These are phyloP conservation scores for Nigrospora osmanthi DNA, from an alignment of 2,329 filamentous ascomycete genomes.

Conservation along the genomic window DNA sequence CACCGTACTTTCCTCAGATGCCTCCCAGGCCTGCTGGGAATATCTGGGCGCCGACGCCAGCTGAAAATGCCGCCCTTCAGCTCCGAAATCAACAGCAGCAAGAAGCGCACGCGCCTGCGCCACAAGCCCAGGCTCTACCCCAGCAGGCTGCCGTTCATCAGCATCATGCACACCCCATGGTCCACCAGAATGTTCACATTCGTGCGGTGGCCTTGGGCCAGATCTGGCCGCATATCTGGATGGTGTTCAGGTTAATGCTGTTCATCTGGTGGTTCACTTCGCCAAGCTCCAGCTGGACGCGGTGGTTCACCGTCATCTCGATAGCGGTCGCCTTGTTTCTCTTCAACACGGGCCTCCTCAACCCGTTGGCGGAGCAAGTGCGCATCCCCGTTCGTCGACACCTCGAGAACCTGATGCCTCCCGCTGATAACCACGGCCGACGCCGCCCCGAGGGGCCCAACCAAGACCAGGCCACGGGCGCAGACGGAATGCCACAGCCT, in stretches of 20 bases:
- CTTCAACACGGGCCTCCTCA: conserved; percentile 51
- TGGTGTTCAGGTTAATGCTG: conserved; percentile 46
- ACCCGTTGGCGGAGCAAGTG: conserved; percentile 43
- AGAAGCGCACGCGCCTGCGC: conserved; percentile 17
- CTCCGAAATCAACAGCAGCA: conserved; percentile 2
- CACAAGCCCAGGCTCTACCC: conserved; percentile 17
- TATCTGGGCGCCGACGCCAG: conserved; percentile 4
- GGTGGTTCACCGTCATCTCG: conserved; percentile 47
- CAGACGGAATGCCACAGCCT: conserved; percentile 27
- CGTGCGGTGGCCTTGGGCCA: conserved; percentile 30
- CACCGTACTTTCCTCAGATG: not conserved
- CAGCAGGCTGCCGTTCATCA: conserved; percentile 16
- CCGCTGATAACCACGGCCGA: conserved; percentile 29
- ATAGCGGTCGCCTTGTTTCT: conserved; percentile 49
- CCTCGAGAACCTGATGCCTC: conserved; percentile 50
- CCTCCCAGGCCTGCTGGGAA: not conserved
- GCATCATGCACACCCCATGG: conserved; percentile 18
- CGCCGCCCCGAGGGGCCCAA: conserved; percentile 16
- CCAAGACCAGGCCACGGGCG: conserved; percentile 16
- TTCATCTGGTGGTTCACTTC: conserved; percentile 61
- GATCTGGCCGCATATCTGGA: conserved; percentile 56
- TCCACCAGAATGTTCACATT: conserved; percentile 17
- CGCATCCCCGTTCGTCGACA: conserved; percentile 51
- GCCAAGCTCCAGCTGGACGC: conserved; percentile 48
- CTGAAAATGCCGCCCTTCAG: conserved; percentile 1